Evolutionary conservation across 2,329 filamentous ascomycete species (phyloP), one percentile per base, ranked within the genome.

Genomic region (Colletotrichum agaves): DNA sequence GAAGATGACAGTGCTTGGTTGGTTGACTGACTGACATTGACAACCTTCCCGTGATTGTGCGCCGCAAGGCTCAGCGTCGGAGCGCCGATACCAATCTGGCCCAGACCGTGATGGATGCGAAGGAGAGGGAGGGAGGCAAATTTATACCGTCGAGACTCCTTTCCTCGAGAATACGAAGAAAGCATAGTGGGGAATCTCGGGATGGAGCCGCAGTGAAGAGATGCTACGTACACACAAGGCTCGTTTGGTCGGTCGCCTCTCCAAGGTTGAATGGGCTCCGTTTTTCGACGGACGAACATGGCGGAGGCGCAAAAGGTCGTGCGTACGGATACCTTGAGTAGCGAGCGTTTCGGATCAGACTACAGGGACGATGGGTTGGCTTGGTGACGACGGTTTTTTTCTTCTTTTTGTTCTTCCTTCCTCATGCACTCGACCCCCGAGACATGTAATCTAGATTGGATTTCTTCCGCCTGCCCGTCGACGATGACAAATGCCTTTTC

Each of bases 1-100:
- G n/a, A n/a, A n/a, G n/a, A n/a, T n/a, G n/a, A n/a, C n/a, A n/a
- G n/a, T n/a, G n/a, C n/a, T n/a, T n/a, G n/a, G n/a, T n/a, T 31
- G 23, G 49, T 52, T 23, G 15, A 8, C 19, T 31, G 35, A 37
- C 35, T 37, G 35, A 37, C 35, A 37, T 15, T 39, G 47, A 50
- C 47, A 37, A 10, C 6, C 8, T 27, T 27, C 8, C 8, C 2
- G 27, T 52, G 23, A 10, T n/a, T 23, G 49, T 52, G 49, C 49
- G 49, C 49, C 31, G 31, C 15, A 31, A 39, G 50, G 50, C 50
- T 53, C 50, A 53, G 50, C 50, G 50, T 53, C 50, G 50, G 33
- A 53, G 50, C 50, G 50, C 50, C 50, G 27, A 33, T 13, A 33
- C 47, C 27, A 31, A 53, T 53, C 31, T 17, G 50, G 17, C 31